phyloP scores from a whole-genome alignment of 179 eudicot species.

The Beta lomatogona region DNA sequence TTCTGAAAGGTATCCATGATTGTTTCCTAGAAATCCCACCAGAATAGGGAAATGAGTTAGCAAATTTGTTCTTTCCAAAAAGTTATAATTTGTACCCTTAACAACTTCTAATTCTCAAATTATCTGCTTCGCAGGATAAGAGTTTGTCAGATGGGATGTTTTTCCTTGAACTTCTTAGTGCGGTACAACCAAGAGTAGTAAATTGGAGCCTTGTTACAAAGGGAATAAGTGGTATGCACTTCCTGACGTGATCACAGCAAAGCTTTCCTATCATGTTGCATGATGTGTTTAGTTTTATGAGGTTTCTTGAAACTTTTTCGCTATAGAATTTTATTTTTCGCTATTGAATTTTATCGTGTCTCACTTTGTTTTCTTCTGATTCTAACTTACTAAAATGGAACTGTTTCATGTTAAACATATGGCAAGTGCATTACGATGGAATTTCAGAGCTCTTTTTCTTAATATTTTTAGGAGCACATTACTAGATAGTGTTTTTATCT shows the following conservation, averaged over 20 bases:
- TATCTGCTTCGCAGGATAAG: conserved; percentile 63
- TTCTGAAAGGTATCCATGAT: too few species aligned
- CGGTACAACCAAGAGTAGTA: conserved; percentile 87
- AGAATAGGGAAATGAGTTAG: too few species aligned
- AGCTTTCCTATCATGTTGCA: not conserved
- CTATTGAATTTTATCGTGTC: not conserved
- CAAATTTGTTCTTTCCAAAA: too few species aligned
- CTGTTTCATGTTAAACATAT: not conserved
- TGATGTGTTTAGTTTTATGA: not conserved
- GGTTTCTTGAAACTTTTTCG: not conserved
- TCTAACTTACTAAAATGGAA: not conserved
- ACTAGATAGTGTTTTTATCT: not conserved
- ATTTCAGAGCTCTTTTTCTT: not conserved
- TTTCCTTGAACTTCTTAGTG: conserved; percentile 90
- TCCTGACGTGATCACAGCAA: not conserved
- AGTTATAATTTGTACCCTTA: not conserved
- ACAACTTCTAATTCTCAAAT: conserved; percentile 14
- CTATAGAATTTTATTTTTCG: not conserved
- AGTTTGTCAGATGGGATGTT: conserved; percentile 79
- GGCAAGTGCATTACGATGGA: not conserved
- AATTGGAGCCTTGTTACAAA: conserved; percentile 97
- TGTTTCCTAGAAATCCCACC: too few species aligned
- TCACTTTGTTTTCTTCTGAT: conserved; percentile 1
- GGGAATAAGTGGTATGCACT: conserved; percentile 75
- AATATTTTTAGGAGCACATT: not conserved